Conservation (phyloP, 108 stramenopile species). For the Asterionellopsis glacialis region DNA sequence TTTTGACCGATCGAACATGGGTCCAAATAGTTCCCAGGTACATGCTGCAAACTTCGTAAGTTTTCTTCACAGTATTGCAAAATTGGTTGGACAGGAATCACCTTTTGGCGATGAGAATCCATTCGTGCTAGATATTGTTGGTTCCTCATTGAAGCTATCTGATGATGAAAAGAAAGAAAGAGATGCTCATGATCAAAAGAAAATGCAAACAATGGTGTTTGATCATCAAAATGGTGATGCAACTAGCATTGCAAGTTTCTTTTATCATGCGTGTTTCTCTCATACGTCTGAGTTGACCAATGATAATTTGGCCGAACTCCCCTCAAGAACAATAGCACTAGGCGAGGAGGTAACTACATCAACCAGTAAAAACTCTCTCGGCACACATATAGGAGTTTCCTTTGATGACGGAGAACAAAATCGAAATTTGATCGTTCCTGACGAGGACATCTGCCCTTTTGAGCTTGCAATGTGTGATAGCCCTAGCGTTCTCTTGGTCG, state of each 20-base stretch:
- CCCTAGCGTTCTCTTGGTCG: conserved; percentile 56
- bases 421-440: conserved; percentile 15
- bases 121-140: conserved; percentile 41
- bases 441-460: conserved; percentile 64
- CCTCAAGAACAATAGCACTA: neutral
- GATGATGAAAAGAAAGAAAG: neutral
- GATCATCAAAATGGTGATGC: conserved; percentile 14
- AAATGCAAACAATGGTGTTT: conserved; percentile 9
- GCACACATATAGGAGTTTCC: neutral
- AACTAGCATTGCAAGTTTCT: conserved; percentile 16
- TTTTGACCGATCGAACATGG: too few relatives aligned
- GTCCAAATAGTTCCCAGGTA: conserved; percentile 8
- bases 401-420: neutral
- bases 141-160: conserved; percentile 4
- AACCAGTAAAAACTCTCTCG: neutral
- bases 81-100: conserved; percentile 30
- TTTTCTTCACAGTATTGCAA: conserved; percentile 45
- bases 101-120: conserved; percentile 55
- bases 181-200: neutral
- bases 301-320: neutral
- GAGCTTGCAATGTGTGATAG: conserved; percentile 51
- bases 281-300: neutral
- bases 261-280: conserved; percentile 12
- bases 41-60: conserved; percentile 65
- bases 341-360: neutral